A percentile compares a stretch with the other conserved stretches of the same genome.
Conservation (phyloP, 768 basidiomycete genomes). For the Russula lepida region DNA sequence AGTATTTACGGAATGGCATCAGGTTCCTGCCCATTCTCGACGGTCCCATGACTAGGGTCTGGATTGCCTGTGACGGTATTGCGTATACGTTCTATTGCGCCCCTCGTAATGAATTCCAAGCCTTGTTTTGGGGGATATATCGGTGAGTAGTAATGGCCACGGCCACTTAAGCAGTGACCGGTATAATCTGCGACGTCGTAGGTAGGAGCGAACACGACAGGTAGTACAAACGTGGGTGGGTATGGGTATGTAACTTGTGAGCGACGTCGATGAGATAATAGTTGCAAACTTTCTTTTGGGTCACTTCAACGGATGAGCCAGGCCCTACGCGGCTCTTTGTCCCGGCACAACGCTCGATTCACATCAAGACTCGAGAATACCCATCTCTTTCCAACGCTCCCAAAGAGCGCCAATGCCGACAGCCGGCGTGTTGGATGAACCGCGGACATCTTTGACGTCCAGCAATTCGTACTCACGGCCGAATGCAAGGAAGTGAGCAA, state of each 20-base stretch:
- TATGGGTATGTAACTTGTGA: conserved; percentile 4
- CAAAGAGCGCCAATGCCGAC: conserved; percentile 75
- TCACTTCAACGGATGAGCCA: not conserved
- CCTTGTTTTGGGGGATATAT: not conserved
- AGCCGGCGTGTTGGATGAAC: conserved; percentile 41
- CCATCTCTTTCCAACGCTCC: conserved; percentile 88
- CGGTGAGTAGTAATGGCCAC: not conserved
- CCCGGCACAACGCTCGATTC: not conserved
- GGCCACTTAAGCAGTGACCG: not conserved
- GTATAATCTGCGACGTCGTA: not conserved
- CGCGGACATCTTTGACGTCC: conserved; percentile 82
- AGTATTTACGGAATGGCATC: not conserved
- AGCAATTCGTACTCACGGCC: conserved; percentile 89
- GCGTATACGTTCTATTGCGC: not conserved
- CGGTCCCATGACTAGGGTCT: not conserved
- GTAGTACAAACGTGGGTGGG: not conserved
- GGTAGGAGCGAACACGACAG: not conserved
- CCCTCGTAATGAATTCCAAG: not conserved
- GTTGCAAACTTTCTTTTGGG: not conserved
- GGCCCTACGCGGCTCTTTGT: not conserved
- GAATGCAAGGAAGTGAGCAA: conserved; percentile 96
- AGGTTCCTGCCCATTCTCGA: not conserved
- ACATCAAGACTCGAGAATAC: conserved; percentile 45
- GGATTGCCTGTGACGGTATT: not conserved
- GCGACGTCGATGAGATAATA: not conserved